Evolutionary conservation across 768 basidiomycete genomes (phyloP), one percentile per base, ranked within the genome.

Genomic region (Agrocybe praecox): DNA sequence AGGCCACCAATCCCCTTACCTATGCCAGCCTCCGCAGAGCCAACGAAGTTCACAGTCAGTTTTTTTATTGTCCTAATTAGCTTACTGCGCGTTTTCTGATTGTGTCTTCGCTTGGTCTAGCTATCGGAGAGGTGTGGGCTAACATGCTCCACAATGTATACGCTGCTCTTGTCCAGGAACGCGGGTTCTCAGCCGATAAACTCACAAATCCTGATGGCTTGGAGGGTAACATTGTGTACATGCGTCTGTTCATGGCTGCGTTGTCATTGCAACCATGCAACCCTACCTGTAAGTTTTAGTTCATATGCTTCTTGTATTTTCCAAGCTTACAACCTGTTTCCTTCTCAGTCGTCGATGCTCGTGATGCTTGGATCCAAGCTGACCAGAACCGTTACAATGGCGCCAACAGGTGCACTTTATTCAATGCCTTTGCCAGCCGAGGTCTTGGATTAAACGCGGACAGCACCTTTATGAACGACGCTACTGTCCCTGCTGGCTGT

Each of bases 41-140:
- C n/a, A 72, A 62, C 21, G 78, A 81, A 60, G 76, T 77, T 2
- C 82, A 84, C 64, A 65, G 77, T 78, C 74, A 60, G 73, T 63
- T 47, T 24, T 4, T 47, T n/a, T n/a, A n/a, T n/a, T 34, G 15
- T 50, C n/a, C 42, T 29, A 9, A 29, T 29, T n/a, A n/a, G n/a
- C 26, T 29, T 29, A n/a, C 33, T 34, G 9, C 21, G 17, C 1
- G 19, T 49, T 43, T 8, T 18, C 29, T 33, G 18, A 14, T 2
- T 21, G n/a, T 21, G n/a, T 23, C n/a, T n/a, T 58, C 23, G 23
- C 55, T 52, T 49, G 24, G 0, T 17, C 17, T 52, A 76, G 76
- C 64, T 45, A 84, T 87, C 54, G 86, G 86, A 44, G 85, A 87
- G 65, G 78, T 87, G 21, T 80, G 78, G 77, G 77, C 79, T 0